A percentile compares a stretch with the other conserved stretches of the same genome.
Conservation (phyloP, 2,329 filamentous ascomycete species). For the Aspergillus sergii region DNA sequence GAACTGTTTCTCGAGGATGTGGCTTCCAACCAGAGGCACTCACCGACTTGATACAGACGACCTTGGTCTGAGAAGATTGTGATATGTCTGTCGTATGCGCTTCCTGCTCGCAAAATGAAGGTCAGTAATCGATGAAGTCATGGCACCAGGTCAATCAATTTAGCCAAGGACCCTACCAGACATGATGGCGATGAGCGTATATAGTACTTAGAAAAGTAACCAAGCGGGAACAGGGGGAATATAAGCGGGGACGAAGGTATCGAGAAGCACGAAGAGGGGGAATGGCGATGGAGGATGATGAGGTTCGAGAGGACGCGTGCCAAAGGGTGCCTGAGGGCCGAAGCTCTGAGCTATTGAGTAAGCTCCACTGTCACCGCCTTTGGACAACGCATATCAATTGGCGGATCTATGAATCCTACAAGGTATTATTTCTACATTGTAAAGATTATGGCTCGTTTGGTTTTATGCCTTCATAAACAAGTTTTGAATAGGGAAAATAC, state of each 20-base stretch:
- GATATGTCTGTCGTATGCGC: constrained; percentile 96
- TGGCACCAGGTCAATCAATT: constrained; percentile 19
- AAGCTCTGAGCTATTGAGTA: constrained; percentile 39
- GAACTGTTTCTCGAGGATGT: not conserved
- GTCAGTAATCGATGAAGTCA: constrained; percentile 36
- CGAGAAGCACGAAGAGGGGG: constrained; percentile 17
- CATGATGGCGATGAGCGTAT: constrained; percentile 37
- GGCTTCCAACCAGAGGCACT: constrained; percentile 15
- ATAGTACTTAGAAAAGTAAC: constrained; percentile 17
- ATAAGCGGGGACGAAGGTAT: constrained; percentile 9
- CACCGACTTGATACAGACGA: constrained; percentile 98
- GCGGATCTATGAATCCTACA: not conserved
- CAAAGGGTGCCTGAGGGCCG: constrained; percentile 36
- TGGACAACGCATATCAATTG: not conserved
- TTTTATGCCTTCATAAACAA: not conserved
- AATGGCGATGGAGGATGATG: constrained; percentile 26
- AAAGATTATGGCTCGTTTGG: not conserved
- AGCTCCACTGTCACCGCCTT: constrained; percentile 38
- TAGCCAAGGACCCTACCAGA: constrained; percentile 40
- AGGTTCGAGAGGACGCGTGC: constrained; percentile 34
- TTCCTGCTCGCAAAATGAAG: constrained; percentile 56
- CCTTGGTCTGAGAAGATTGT: constrained; percentile 99
- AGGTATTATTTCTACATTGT: not conserved
- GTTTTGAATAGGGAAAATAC: not conserved
- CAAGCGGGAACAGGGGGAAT: constrained; percentile 8